phyloP scores from a whole-genome alignment of 192 early-diverging fungal genomes.

The Backusella parvicylindrica region DNA sequence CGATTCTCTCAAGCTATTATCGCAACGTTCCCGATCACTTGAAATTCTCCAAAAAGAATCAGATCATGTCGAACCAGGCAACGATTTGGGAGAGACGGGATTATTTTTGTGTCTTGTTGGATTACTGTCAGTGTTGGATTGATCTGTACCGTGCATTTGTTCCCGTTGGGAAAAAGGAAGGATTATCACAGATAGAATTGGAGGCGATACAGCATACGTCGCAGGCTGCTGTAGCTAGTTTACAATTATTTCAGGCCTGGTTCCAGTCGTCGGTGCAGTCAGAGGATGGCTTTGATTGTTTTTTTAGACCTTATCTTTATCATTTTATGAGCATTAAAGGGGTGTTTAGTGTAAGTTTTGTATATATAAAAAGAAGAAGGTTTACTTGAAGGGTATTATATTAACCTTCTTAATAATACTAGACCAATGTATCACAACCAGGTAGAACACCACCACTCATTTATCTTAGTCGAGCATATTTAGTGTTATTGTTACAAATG shows the following conservation, averaged over 20 bases:
- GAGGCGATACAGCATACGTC: conserved; percentile 15
- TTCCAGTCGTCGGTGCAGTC: conserved; percentile 8
- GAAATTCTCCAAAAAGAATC: not conserved
- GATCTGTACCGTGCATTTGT: conserved; percentile 10
- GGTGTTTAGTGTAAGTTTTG: conserved; percentile 17
- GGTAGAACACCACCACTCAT: conserved; percentile 9
- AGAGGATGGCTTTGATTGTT: conserved; percentile 18
- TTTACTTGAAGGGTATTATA: not conserved
- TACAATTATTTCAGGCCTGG: conserved; percentile 12
- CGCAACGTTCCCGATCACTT: not conserved
- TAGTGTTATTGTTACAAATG: conserved; percentile 10
- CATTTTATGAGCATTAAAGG: conserved; percentile 25
- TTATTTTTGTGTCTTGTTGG: conserved; percentile 17
- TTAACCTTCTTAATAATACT: not conserved
- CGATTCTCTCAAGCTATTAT: not conserved
- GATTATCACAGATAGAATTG: not conserved
- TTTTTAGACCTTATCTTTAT: conserved; percentile 31
- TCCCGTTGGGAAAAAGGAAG: not conserved
- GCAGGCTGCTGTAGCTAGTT: conserved; percentile 11
- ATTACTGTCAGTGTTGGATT: conserved; percentile 27
- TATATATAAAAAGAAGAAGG: not conserved
- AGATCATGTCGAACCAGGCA: not conserved
- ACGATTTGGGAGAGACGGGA: conserved; percentile 12
- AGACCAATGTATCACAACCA: conserved; percentile 13
- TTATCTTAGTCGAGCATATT: not conserved